phyloP scores from a whole-genome alignment of 2,329 filamentous ascomycete species.

The Monosporascus sp. region DNA sequence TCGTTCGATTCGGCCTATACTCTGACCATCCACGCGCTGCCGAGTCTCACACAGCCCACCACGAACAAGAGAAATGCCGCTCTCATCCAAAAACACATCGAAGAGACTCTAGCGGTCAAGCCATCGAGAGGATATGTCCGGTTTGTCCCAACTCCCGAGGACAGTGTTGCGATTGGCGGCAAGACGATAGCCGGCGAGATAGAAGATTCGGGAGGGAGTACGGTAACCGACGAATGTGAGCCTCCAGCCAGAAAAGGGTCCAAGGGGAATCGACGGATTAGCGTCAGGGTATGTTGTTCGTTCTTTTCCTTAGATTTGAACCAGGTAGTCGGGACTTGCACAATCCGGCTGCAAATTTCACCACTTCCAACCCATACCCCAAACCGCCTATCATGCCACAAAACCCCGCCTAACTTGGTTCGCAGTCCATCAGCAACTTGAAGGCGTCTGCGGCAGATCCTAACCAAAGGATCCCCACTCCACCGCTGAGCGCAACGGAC shows the following conservation, averaged over 20 bases:
- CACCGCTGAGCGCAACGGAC: conserved; percentile 22
- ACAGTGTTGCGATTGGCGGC: conserved; percentile 66
- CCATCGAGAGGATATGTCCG: conserved; percentile 65
- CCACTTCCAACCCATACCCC: neutral
- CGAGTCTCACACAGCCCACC: conserved; percentile 61
- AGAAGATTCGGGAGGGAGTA: conserved; percentile 43
- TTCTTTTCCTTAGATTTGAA: neutral
- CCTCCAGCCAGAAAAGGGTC: conserved; percentile 14
- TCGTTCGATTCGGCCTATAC: conserved; percentile 76
- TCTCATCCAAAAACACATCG: conserved; percentile 71
- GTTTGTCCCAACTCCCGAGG: conserved; percentile 64
- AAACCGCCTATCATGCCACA: neutral
- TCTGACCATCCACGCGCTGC: conserved; percentile 66
- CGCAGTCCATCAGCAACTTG: conserved; percentile 26
- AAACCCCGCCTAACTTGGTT: conserved; percentile 10
- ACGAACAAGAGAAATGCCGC: conserved; percentile 77
- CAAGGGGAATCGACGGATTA: conserved; percentile 21
- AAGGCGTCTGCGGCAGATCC: conserved; percentile 19
- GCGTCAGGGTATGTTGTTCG: conserved; percentile 17
- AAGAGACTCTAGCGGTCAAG: conserved; percentile 62
- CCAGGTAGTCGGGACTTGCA: neutral
- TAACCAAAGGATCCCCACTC: conserved; percentile 18
- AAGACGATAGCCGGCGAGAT: conserved; percentile 65
- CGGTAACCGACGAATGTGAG: conserved; percentile 21
- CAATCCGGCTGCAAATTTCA: neutral